Conservation (phyloP, 768 basidiomycete genomes). For the Macrolepiota albuminosa region DNA sequence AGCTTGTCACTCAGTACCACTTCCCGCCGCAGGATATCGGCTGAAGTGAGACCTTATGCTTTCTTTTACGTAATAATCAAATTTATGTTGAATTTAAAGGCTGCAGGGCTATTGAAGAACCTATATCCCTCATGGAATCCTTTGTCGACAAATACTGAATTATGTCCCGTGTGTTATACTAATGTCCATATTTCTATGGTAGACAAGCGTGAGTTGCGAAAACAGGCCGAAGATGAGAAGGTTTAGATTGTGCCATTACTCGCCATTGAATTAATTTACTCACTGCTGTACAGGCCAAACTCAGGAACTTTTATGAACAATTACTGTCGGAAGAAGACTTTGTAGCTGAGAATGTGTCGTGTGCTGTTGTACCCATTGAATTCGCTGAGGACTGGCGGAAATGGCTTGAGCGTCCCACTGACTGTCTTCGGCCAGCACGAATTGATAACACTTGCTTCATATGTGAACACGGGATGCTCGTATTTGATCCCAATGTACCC, state of each 20-base stretch:
- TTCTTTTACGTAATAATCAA: neutral
- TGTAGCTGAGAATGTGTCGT: constrained; percentile 45
- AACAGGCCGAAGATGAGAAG: constrained; percentile 76
- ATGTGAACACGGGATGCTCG: constrained; percentile 61
- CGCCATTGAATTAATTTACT: constrained; percentile 1
- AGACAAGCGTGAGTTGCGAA: constrained; percentile 57
- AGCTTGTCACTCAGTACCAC: constrained; percentile 49
- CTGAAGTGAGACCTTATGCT: constrained; percentile 36
- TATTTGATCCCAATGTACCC: constrained; percentile 59
- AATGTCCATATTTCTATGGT: constrained; percentile 50
- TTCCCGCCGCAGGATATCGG: constrained; percentile 58
- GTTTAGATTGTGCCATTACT: constrained; percentile 28
- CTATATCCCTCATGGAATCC: constrained; percentile 68
- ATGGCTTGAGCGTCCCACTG: constrained; percentile 60
- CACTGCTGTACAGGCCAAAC: constrained; percentile 42
- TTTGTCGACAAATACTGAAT: constrained; percentile 40
- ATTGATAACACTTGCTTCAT: constrained; percentile 61
- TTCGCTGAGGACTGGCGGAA: constrained; percentile 67
- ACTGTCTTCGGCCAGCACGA: constrained; percentile 49
- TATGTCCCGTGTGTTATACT: constrained; percentile 63
- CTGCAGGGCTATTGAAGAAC: constrained; percentile 44
- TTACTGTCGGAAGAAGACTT: constrained; percentile 39
- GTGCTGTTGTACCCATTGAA: constrained; percentile 52
- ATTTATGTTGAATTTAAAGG: constrained; percentile 34
- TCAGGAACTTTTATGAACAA: constrained; percentile 60